Conservation (phyloP, 805 yeast genomes). For the Hanseniaspora guilliermondii region DNA sequence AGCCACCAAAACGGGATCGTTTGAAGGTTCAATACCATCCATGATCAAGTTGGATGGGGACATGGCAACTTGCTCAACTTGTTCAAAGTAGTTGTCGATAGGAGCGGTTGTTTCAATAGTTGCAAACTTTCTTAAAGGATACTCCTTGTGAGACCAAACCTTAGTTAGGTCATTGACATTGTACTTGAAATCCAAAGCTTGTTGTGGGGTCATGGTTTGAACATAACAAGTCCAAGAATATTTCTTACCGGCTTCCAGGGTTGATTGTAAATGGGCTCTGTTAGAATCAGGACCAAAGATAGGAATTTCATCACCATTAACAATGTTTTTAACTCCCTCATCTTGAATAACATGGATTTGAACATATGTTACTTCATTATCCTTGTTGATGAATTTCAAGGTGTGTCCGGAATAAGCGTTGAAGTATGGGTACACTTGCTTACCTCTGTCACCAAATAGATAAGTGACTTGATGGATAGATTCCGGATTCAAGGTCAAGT, state of each 20-base stretch:
- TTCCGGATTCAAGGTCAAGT: constrained; percentile 42
- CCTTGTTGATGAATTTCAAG: constrained; percentile 41
- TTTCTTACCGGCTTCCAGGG: constrained; percentile 37
- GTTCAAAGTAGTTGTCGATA: constrained; percentile 41
- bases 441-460: constrained; percentile 49
- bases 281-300: constrained; percentile 41
- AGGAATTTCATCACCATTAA: constrained; percentile 36
- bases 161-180: constrained; percentile 84
- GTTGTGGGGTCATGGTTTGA: constrained; percentile 47
- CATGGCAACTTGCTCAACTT: constrained; percentile 50
- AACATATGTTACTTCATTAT: constrained; percentile 41
- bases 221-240: constrained; percentile 44
- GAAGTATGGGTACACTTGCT: constrained; percentile 43
- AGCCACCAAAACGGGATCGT: constrained; percentile 67
- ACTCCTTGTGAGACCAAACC: constrained; percentile 80
- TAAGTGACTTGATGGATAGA: constrained; percentile 45
- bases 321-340: constrained; percentile 35
- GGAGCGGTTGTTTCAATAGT: constrained; percentile 42
- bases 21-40: constrained; percentile 64
- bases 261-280: constrained; percentile 29
- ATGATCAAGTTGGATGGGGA: constrained; percentile 56
- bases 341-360: constrained; percentile 44
- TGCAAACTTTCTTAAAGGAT: constrained; percentile 77
- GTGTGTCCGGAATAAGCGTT: constrained; percentile 57
- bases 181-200: constrained; percentile 67